These are phyloP conservation scores for Thielaviopsis euricoi DNA, from an alignment of 2,329 filamentous ascomycete genomes.

Conservation along the genomic window DNA sequence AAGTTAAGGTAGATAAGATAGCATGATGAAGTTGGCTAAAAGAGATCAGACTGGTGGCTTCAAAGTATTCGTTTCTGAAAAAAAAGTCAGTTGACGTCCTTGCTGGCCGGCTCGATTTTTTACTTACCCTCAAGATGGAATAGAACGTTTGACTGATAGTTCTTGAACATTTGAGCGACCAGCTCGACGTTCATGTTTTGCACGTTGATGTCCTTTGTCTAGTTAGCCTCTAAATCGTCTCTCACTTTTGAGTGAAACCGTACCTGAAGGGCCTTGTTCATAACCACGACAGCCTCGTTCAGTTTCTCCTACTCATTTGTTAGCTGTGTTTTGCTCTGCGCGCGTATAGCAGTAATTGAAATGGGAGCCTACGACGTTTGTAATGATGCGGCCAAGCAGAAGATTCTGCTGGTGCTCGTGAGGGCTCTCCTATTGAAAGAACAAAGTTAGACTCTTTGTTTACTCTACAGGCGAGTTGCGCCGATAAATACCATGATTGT, in stretches of 20 bases:
- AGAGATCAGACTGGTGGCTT: slow-evolving; percentile 57
- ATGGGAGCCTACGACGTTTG: slow-evolving; percentile 63
- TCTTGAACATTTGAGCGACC: slow-evolving; percentile 99
- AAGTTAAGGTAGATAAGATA: neutral
- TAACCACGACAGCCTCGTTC: slow-evolving; percentile 79
- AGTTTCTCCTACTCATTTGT: slow-evolving; percentile 65
- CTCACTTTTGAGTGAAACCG: neutral
- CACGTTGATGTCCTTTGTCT: slow-evolving; percentile 74
- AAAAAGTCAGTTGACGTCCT: slow-evolving; percentile 12
- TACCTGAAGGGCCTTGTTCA: slow-evolving; percentile 86
- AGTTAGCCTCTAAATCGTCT: neutral
- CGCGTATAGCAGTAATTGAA: too few relatives aligned
- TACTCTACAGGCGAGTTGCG: neutral
- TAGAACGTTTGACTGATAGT: slow-evolving; percentile 93
- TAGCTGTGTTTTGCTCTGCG: neutral
- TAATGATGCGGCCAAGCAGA: slow-evolving; percentile 86
- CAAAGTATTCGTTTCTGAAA: slow-evolving; percentile 61
- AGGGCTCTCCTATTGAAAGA: slow-evolving; percentile 61
- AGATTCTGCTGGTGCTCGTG: slow-evolving; percentile 96
- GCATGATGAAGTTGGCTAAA: neutral
- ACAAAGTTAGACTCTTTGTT: neutral
- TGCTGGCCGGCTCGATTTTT: slow-evolving; percentile 2
- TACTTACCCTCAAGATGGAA: slow-evolving; percentile 84
- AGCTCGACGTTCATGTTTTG: slow-evolving; percentile 98
- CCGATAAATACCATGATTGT: neutral